Percentiles rank a stretch among this genome's conserved stretches.
These are phyloP conservation scores for Apophysomyces variabilis DNA, from an alignment of 371 early-diverging fungal genomes.

Conservation along the genomic window DNA sequence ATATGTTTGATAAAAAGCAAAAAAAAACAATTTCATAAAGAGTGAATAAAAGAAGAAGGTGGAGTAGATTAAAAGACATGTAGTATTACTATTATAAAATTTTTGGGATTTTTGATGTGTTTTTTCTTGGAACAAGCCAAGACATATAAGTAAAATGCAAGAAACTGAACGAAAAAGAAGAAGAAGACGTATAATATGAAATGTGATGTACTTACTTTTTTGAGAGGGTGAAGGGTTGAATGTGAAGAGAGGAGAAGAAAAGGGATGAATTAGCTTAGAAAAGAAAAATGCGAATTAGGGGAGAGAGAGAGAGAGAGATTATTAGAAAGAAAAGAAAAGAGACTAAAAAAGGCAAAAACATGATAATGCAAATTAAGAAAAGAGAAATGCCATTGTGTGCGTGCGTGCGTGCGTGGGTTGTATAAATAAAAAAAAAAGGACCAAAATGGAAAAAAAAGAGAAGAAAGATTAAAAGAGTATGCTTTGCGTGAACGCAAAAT, in stretches of 20 bases:
- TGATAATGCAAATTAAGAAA: constrained; percentile 8
- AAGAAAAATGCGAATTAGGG: constrained; percentile 2
- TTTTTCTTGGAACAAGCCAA: constrained; percentile 8
- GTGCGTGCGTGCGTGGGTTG: neutral
- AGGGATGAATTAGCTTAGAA: neutral
- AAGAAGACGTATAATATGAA: neutral
- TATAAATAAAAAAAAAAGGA: constrained; percentile 7
- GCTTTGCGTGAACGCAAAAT: too few species aligned
- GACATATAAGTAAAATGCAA: neutral
- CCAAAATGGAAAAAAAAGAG: neutral
- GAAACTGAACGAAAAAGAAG: neutral
- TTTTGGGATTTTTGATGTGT: too few species aligned
- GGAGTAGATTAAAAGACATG: constrained; percentile 2
- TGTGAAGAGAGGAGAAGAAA: constrained; percentile 8
- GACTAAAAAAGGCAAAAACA: constrained; percentile 10
- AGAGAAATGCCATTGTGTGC: constrained; percentile 13
- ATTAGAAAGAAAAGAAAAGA: neutral
- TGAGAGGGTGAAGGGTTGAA: neutral
- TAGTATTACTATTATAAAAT: neutral
- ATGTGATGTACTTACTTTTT: constrained; percentile 8
- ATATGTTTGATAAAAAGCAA: neutral
- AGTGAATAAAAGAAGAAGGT: constrained; percentile 9
- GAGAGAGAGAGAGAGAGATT: neutral
- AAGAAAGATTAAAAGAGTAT: too few species aligned
- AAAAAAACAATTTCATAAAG: constrained; percentile 1